Evolutionary conservation across 2,329 filamentous ascomycete genomes (phyloP), one percentile per base, ranked within the genome.

Genomic region (Penicillium sp.): DNA sequence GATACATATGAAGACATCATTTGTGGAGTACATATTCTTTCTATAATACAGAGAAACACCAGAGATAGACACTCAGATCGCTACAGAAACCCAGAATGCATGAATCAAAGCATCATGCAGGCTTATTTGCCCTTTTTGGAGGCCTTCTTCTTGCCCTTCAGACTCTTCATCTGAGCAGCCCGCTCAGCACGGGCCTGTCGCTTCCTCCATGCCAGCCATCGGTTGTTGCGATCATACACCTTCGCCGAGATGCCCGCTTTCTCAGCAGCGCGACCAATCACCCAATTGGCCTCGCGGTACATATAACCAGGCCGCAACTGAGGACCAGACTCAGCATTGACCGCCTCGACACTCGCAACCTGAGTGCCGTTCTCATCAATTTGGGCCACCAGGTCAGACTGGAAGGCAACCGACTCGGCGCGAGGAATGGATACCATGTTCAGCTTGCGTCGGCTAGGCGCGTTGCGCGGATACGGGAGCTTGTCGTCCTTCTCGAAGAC

Each of bases 401-500:
- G 53, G 32, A 43, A 35, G 8, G 35, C 36, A 6, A 45, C 41
- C 3, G 26, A 31, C 28, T 53, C 50, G 14, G 48, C 45, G 10
- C 67, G 57, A 8, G 63, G 59, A 36, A 76, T 72, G 19, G 75
- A 78, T 4, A 83, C 73, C 78, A 94, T 84, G 55, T 85, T 86
- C 45, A 98, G 75, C 36, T 81, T 78, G 52, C 93, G 79, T 57
- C 83, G 79, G 40, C 87, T 80, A 47, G 85, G 80, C 3, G 84
- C 84, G 62, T 91, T 84, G 17, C 68, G 70, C 1, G 87, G 83
- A 59, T 86, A 81, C 0, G 93, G 93, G 2, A 98, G 79, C 20
- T 75, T 80, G 57, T 94, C 87, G 11, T 82, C 74, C 61, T 88
- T 87, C 63, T 90, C 78, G 66, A 95, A 90, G 21, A 86, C 86